phyloP scores from a whole-genome alignment of 176 grass and related monocot species.

The Areca catechu region DNA sequence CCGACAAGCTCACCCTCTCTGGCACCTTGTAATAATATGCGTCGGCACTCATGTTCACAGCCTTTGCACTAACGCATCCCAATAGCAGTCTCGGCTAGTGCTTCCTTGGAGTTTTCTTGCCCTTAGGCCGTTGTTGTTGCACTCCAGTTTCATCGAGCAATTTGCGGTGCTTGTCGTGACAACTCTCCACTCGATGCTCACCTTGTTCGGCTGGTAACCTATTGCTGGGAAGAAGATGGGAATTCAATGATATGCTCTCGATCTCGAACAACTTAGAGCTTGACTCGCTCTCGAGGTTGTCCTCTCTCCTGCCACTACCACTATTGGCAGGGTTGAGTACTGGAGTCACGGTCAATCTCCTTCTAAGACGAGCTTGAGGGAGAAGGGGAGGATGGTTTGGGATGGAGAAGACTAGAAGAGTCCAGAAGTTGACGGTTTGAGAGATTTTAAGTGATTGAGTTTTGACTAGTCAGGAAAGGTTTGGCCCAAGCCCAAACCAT shows the following conservation, averaged over 20 bases:
- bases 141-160: slow-evolving; percentile 30
- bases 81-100: slow-evolving; percentile 30
- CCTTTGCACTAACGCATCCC: slow-evolving; percentile 64
- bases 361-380: too few species aligned
- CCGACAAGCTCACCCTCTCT: not conserved
- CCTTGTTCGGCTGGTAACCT: slow-evolving; percentile 64
- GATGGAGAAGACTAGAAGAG: too few species aligned
- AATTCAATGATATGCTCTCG: slow-evolving; percentile 56
- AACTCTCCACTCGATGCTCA: slow-evolving; percentile 81
- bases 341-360: slow-evolving; percentile 25
- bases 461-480: too few species aligned
- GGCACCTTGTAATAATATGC: not conserved
- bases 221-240: slow-evolving; percentile 18
- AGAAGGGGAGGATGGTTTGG: too few species aligned
- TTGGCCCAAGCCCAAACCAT: too few species aligned
- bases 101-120: not conserved
- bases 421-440: too few species aligned
- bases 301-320: not conserved
- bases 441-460: too few species aligned
- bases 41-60: slow-evolving; percentile 37
- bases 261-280: slow-evolving; percentile 98
- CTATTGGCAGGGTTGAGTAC: not conserved
- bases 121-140: not conserved
- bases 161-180: slow-evolving; percentile 46
- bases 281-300: slow-evolving; percentile 43